Conservation (phyloP, 495 filamentous ascomycete genomes). For the Penicillium robsamsonii region DNA sequence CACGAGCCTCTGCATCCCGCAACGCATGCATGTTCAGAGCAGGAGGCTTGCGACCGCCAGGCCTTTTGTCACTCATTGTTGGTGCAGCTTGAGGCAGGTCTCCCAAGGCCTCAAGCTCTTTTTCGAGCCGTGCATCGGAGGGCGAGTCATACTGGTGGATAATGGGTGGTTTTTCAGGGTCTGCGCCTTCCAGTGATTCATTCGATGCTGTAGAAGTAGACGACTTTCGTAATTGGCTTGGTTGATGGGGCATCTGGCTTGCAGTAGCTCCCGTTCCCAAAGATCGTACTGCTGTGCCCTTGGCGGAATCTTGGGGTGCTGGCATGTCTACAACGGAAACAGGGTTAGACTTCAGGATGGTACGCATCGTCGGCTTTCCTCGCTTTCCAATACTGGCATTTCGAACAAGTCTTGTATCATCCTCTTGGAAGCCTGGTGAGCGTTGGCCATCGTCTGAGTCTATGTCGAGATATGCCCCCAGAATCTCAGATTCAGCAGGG, state of each 20-base stretch:
- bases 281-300: conserved; percentile 20
- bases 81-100: conserved; percentile 36
- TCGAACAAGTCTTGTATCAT: conserved; percentile 65
- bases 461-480: conserved; percentile 39
- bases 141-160: conserved; percentile 14
- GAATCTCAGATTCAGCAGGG: conserved; percentile 47
- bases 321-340: conserved; percentile 18
- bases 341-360: conserved; percentile 48
- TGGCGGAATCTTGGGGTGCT: conserved; percentile 11
- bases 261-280: conserved; percentile 13
- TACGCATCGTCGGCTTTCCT: conserved; percentile 69
- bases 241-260: conserved; percentile 23
- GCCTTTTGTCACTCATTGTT: conserved; percentile 44
- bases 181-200: conserved; percentile 26
- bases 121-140: conserved; percentile 21
- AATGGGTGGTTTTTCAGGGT: conserved; percentile 40
- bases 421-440: conserved; percentile 41
- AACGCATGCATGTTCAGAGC: conserved; percentile 77
- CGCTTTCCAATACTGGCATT: conserved; percentile 75
- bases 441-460: conserved; percentile 38
- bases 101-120: conserved; percentile 28
- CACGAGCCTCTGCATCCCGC: conserved; percentile 72
- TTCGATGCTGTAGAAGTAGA: conserved; percentile 33
- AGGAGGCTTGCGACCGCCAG: conserved; percentile 60
- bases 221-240: conserved; percentile 23